Percentiles rank a stretch among this genome's conserved stretches.
Conservation (phyloP, 495 filamentous ascomycete species). For the Neurospora intermedia region DNA sequence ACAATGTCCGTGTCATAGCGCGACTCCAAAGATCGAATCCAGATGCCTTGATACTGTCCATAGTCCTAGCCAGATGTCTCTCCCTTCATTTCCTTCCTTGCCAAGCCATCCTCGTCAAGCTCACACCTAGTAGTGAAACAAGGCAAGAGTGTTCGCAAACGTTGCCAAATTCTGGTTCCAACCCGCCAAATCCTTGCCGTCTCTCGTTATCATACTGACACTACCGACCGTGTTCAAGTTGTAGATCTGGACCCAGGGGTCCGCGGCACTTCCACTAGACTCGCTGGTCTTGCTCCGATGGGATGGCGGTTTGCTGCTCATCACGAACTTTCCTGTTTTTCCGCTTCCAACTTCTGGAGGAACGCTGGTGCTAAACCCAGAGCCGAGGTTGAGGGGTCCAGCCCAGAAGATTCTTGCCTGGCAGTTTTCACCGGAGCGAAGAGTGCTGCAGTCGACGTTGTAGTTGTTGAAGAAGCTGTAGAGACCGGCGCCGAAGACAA, state of each 20-base stretch:
- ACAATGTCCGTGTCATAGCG: neutral
- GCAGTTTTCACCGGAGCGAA: constrained; percentile 54
- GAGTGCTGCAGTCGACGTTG: constrained; percentile 58
- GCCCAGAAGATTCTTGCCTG: constrained; percentile 58
- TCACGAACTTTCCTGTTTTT: neutral
- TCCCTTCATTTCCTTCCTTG: neutral
- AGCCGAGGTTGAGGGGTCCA: neutral
- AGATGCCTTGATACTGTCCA: neutral
- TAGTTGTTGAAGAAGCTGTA: constrained; percentile 87
- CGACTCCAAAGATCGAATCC: neutral
- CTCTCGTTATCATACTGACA: constrained; percentile 21
- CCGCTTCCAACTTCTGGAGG: neutral
- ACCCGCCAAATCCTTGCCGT: constrained; percentile 15
- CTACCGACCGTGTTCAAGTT: constrained; percentile 25
- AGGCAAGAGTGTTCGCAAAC: constrained; percentile 20
- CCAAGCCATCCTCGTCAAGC: constrained; percentile 4
- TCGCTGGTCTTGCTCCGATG: neutral
- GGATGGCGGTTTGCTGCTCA: neutral
- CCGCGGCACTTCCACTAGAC: neutral
- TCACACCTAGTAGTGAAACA: constrained; percentile 8
- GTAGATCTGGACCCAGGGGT: constrained; percentile 11
- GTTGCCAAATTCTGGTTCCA: constrained; percentile 19
- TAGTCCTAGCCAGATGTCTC: neutral
- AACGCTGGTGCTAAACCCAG: neutral
- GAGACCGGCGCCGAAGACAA: constrained; percentile 63